Base-by-base conservation (phyloP, 805 yeast genomes). In the Candida ipomoeae region DNA sequence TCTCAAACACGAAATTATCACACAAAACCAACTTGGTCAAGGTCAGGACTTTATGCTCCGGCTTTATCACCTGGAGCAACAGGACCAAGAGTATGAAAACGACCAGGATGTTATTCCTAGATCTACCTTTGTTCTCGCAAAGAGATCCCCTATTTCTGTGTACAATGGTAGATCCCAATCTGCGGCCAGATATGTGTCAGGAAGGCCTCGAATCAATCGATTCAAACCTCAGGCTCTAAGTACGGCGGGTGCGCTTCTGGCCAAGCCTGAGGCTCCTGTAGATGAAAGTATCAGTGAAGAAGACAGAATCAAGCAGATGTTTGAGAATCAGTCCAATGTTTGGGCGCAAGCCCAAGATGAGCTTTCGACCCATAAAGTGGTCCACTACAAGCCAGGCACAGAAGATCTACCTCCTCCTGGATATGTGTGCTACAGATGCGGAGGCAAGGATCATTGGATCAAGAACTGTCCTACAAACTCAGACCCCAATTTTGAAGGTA, bases 261-360 rank as follows among this genome's bases (percentile, higher is more conserved):
- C 41, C n/a, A 45, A 48, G 33, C 58, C 49, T 20, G 41, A 51
- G 54, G 34, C 57, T 8, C 59, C 67, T 1, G 62, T 71, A 5
- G 76, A 73, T 37, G 77, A 75, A 39, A 77, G 75, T 36, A 66
- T 78, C 50, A 73, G 83, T 2, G 99, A 94, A 68, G 96, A 89
- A 55, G 98, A 91, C 57, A 79, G 86, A 70, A 89, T 94, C 62
- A 83, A 85, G 50, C 81, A 84, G 60, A 90, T 94, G 96, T 89
- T 94, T 67, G 90, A 87, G 35, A 90, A 87, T 48, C 98, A 95
- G 68, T 88, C 87, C 51, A 90, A 86, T 58, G 96, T 88, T 55
- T 94, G 99, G 99, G 86, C 86, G 49, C 89, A 87, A 60, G 89
- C 97, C 1, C 99, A 94, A 66, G 92, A 89, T 55, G 86, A 82